Percentiles rank a stretch among this genome's conserved stretches.
Evolutionary conservation across 106 monocot genomes (phyloP).

Genomic region (Allium cepa): DNA sequence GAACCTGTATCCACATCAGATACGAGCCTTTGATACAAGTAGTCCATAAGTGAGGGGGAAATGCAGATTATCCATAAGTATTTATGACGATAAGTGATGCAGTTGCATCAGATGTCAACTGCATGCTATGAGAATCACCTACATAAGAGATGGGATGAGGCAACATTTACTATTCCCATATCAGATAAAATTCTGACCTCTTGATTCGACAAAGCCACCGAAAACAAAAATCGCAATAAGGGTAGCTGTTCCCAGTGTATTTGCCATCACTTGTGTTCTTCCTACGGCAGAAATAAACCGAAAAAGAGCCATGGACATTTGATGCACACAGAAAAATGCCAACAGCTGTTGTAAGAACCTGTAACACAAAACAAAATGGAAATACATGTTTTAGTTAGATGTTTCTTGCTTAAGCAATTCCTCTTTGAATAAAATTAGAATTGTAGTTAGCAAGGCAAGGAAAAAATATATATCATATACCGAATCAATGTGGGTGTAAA

Average conservation of each 20-base stretch:
- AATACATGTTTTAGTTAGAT: not conserved
- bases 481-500: constrained; percentile 54
- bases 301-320: constrained; percentile 55
- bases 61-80: no score
- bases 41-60: no score
- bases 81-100: no score
- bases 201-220: constrained; percentile 50
- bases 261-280: constrained; percentile 58
- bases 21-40: no score
- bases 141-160: no score
- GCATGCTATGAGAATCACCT: no score
- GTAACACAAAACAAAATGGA: not conserved
- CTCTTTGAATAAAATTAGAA: not conserved
- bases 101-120: no score
- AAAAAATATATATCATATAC: constrained; percentile 17
- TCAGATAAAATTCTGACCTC: constrained; percentile 27
- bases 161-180: not conserved
- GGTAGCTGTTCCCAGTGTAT: constrained; percentile 29
- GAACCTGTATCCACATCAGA: no score
- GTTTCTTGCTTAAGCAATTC: not conserved
- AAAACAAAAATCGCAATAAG: constrained; percentile 34
- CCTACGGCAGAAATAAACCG: constrained; percentile 38
- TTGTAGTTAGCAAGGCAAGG: no score
- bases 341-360: constrained; percentile 59
- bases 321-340: constrained; percentile 44